Base-by-base conservation (phyloP, 345 rosid genomes). In the Draba incana region DNA sequence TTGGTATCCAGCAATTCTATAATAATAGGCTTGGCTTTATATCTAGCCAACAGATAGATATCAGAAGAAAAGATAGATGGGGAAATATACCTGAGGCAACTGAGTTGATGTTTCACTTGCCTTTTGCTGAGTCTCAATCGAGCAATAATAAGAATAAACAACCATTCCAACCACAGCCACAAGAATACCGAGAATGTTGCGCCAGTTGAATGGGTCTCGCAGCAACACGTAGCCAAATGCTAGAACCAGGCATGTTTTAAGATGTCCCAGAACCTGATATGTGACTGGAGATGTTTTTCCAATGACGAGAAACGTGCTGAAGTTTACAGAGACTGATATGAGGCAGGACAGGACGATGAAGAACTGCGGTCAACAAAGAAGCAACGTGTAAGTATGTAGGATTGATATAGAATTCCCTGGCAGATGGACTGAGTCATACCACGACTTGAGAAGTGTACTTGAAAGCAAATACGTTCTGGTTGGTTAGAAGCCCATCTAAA, bases 251-350 rank as follows among this genome's bases (percentile, higher is more conserved):
- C 99, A 95, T 57, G 99, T 95, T 81, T 95, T 95, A 46, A 95
- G 81, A 81, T 95, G 99, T 51, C 99, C 99, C n/a, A 95, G 85
- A 55, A 95, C 99, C 77, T 95, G 99, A 81, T 95, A 95, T 38
- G 99, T 92, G 66, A 95, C 99, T 2, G 99, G 99, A 75, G 99
- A 95, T 66, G 99, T 95, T 82, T 95, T 95, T 69, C 99, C 99
- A 38, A 95, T 95, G 12, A 95, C 99, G 73, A 95, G 79, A 80
- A 95, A 95, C 27, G 99, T 95, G 79, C 99, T 95, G 81, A 95
- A 95, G 92, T 95, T 95, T 61, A 95, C 99, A 50, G 98, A 95
- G 52, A 95, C 99, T 30, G 99, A 92, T 81, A 95, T 95, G 84
- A 95, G 66, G 83, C 99, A 95, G 69, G 99, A 95, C 14, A 95